Evolutionary conservation across 2,329 filamentous ascomycete species (phyloP).

Genomic region (Colletotrichum truncatum): DNA sequence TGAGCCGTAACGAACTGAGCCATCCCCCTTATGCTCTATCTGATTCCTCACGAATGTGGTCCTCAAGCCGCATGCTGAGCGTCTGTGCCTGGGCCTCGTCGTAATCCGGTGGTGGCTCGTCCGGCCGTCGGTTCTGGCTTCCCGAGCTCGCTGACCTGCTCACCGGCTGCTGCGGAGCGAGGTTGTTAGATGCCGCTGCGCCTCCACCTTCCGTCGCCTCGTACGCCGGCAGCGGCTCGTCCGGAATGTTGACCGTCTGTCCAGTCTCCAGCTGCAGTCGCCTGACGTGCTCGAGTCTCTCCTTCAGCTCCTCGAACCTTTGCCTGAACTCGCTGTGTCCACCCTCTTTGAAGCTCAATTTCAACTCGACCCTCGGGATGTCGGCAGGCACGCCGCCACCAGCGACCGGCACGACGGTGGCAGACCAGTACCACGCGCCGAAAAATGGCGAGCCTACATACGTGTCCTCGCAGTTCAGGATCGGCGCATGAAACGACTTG

Average conservation of each 20-base stretch:
- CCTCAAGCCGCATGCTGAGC: slow-evolving; percentile 67
- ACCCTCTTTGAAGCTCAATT: slow-evolving; percentile 91
- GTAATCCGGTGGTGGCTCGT: slow-evolving; percentile 90
- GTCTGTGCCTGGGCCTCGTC: slow-evolving; percentile 87
- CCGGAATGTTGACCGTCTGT: slow-evolving; percentile 71
- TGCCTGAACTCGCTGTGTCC: slow-evolving; percentile 93
- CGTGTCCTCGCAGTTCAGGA: slow-evolving; percentile 87
- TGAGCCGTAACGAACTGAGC: slow-evolving; percentile 3
- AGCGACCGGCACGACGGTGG: slow-evolving; percentile 80
- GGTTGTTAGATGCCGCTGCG: slow-evolving; percentile 37
- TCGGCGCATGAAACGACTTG: slow-evolving; percentile 88
- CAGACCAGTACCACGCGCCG: slow-evolving; percentile 90
- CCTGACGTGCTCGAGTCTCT: slow-evolving; percentile 82
- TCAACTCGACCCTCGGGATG: slow-evolving; percentile 79
- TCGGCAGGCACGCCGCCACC: slow-evolving; percentile 84
- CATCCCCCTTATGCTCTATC: slow-evolving; percentile 62
- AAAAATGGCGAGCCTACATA: slow-evolving; percentile 91
- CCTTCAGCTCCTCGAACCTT: slow-evolving; percentile 84
- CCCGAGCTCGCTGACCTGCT: slow-evolving; percentile 46
- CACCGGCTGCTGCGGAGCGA: slow-evolving; percentile 39
- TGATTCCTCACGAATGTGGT: slow-evolving; percentile 78
- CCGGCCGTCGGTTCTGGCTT: slow-evolving; percentile 54
- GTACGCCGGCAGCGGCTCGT: slow-evolving; percentile 91
- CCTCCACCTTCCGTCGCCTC: slow-evolving; percentile 62
- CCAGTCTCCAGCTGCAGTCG: slow-evolving; percentile 77